Evolutionary conservation across 2,329 filamentous ascomycete genomes (phyloP), one percentile per base, ranked within the genome.

Genomic region (Neopestalotiopsis clavispora): DNA sequence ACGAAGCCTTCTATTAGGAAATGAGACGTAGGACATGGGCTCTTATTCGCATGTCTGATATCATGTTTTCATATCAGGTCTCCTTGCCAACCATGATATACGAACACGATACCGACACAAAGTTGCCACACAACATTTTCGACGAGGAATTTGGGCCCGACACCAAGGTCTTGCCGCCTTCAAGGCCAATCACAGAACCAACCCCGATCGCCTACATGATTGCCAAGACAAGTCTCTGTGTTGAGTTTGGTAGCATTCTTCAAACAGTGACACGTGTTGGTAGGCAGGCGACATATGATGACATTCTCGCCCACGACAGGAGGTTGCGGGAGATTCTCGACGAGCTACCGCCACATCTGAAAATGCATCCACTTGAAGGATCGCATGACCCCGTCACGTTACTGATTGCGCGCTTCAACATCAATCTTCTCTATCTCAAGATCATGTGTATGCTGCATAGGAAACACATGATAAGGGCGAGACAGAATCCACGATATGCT

Each of bases 381-480:
- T 91, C 89, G 4, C 86, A 90, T 61, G 95, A 97, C 74, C 91
- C 97, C 20, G 90, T 96, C 78, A 93, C 94, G 32, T 87, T 96
- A 69, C 91, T 98, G 69, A 92, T 97, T 83, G 92, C 95, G 65
- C 90, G 95, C 34, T 95, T 94, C 77, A 92, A 92, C 68, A 83
- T 98, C 40, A 93, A 96, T 71, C 91, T 96, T 64, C 82, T 98
- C 4, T 97, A 94, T 77, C 90, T 97, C 72, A 97, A 97, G 81
- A 92, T 94, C 20, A 87, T 97, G 74, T 97, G 94, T 75, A 88
- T 97, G 28, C 87, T 99, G 52, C 96, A 99, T 79, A 89, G 94
- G 65, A 94, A 94, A 72, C 98, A 96, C 78, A 87, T 97, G 69
- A 85, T 89, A n/a, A 89, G 91, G 69, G 93, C 94, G 4, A 86